Conservation (phyloP, 306 rosid genomes). For the Malus sieversii region DNA sequence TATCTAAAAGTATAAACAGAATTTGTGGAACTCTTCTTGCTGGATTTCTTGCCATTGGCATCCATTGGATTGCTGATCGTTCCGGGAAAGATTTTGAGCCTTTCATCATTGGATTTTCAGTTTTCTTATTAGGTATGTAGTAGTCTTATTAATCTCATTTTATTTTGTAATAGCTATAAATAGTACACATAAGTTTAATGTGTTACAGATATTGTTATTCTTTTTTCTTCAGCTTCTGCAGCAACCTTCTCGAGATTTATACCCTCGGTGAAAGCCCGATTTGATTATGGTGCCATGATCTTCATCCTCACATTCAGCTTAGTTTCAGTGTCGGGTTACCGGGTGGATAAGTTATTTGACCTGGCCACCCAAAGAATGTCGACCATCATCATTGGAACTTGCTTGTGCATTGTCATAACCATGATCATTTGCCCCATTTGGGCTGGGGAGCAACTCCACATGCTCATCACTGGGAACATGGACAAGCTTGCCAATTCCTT, state of each 20-base stretch:
- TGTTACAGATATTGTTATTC: background rate
- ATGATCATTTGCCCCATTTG: constrained; percentile 59
- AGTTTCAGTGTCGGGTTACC: constrained; percentile 59
- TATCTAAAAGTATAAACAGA: constrained; percentile 58
- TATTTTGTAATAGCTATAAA: background rate
- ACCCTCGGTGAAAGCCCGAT: constrained; percentile 63
- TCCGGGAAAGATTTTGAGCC: constrained; percentile 63
- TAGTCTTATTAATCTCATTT: background rate
- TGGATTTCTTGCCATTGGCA: constrained; percentile 58
- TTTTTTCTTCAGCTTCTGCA: constrained; percentile 53
- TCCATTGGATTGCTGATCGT: constrained; percentile 57
- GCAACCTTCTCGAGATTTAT: constrained; percentile 83
- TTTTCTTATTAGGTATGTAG: constrained; percentile 61
- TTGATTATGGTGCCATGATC: constrained; percentile 72
- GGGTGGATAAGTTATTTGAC: constrained; percentile 38
- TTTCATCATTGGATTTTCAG: constrained; percentile 40
- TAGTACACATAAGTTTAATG: background rate
- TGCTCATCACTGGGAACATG: constrained; percentile 44
- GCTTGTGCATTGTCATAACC: constrained; percentile 51
- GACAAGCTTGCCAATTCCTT: constrained; percentile 69
- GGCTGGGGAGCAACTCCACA: constrained; percentile 76
- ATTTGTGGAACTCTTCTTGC: constrained; percentile 66
- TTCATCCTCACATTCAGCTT: constrained; percentile 86
- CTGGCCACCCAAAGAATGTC: constrained; percentile 48
- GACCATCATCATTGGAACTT: constrained; percentile 65